Evolutionary conservation across 2,329 filamentous ascomycete species (phyloP), one percentile per base, ranked within the genome.

Genomic region (Xylaria sp.): DNA sequence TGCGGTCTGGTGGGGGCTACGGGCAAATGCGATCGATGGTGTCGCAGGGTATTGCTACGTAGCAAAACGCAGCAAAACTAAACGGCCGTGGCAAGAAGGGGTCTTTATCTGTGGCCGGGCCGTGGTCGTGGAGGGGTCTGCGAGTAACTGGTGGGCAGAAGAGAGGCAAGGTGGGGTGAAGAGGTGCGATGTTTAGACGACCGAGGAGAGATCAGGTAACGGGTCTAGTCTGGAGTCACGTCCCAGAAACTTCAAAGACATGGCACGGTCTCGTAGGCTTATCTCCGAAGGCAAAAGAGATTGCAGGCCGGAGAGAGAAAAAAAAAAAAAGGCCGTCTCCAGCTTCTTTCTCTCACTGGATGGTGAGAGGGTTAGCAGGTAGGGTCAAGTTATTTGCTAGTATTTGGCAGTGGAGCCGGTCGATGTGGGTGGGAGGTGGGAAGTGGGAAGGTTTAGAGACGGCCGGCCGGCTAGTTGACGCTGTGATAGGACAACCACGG

Each of bases 1-100:
- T 81, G 69, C 69, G 74, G 71, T 79, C 12, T 58, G 23, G 39
- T 30, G 15, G 39, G 48, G 36, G 57, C 18, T 36, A 50, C 28
- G 2, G 18, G 28, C 43, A 41, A 39, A 60, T 62, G 34, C 56
- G 32, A 34, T 52, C 30, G 46, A 39, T 20, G 41, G 15, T 4
- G 13, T 2, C 34, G 30, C 12, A 15, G 30, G 28, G 41, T 30
- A 23, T n/a, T 50, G 20, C 45, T 59, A 46, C 60, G 56, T 52
- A 58, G 48, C 34, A 25, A 56, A 45, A 28, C 46, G 48, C 15
- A 55, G 30, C 23, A 25, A n/a, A 41, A 25, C 20, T 34, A 36
- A 48, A 53, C 10, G 34, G 34, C 20, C 6, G 34, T 34, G n/a
- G 23, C 52, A 15, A 36, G 30, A 15, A 12, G 12, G 52, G 7